A percentile compares a stretch with the other conserved stretches of the same genome.
Evolutionary conservation across 139 green algal species (phyloP).

Genomic region (Limnomonas spitsbergensis): DNA sequence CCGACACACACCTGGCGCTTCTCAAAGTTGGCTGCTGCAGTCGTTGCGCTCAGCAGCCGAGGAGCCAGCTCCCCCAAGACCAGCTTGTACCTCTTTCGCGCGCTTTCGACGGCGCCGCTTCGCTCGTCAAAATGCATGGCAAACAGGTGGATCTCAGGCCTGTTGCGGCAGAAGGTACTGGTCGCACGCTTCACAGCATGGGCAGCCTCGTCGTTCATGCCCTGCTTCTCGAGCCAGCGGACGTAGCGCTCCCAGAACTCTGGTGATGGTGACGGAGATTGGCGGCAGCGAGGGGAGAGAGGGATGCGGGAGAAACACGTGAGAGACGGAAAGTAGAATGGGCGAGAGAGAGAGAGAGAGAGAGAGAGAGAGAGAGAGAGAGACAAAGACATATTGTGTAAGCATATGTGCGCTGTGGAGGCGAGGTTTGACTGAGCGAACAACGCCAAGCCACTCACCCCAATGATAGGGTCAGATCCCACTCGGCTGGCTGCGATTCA

Average conservation of each 20-base stretch:
- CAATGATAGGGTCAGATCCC: too few species aligned
- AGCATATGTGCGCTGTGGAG: too few species aligned
- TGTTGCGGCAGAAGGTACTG: constrained; percentile 60
- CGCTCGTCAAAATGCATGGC: constrained; percentile 67
- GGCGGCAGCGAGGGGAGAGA: neutral
- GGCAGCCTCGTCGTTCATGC: constrained; percentile 28
- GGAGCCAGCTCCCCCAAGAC: constrained; percentile 50
- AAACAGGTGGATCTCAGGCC: constrained; percentile 65
- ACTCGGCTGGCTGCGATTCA: too few species aligned
- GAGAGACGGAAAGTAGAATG: neutral
- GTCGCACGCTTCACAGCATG: constrained; percentile 53
- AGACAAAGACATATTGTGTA: neutral
- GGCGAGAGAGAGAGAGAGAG: too few species aligned
- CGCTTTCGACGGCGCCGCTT: constrained; percentile 48
- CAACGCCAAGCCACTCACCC: too few species aligned
- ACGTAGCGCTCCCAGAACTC: constrained; percentile 85
- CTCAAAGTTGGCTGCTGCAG: constrained; percentile 68
- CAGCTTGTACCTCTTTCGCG: constrained; percentile 37
- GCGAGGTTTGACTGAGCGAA: too few species aligned
- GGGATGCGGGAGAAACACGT: neutral
- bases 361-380: neutral
- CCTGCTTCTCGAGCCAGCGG: constrained; percentile 53
- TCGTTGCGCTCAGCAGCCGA: constrained; percentile 52
- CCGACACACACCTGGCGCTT: constrained; percentile 50
- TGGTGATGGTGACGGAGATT: constrained; percentile 31